Percentiles rank a stretch among this genome's conserved stretches.
phyloP scores from a whole-genome alignment of 2,329 filamentous ascomycete species.

The Lomentospora prolificans region DNA sequence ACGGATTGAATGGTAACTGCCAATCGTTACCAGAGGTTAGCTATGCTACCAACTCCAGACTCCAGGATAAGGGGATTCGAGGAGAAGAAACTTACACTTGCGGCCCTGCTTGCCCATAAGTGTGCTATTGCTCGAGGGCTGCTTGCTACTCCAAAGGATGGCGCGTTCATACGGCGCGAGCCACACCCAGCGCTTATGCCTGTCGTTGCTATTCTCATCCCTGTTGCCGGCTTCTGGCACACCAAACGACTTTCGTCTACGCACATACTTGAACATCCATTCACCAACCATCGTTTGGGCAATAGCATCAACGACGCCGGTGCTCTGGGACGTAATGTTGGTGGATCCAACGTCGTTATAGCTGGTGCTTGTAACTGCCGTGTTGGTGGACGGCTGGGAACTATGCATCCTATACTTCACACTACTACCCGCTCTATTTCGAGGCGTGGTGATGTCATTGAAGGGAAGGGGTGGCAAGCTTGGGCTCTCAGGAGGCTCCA shows the following conservation, averaged over 20 bases:
- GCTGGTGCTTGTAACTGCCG: conserved; percentile 33
- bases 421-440: conserved; percentile 27
- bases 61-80: neutral
- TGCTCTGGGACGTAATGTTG: conserved; percentile 43
- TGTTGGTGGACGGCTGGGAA: conserved; percentile 52
- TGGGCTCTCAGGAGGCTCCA: conserved; percentile 57
- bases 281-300: conserved; percentile 97
- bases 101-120: conserved; percentile 89
- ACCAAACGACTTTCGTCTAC: conserved; percentile 83
- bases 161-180: conserved; percentile 91
- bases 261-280: conserved; percentile 90
- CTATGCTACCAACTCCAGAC: neutral
- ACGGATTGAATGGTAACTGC: conserved; percentile 91
- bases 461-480: conserved; percentile 61
- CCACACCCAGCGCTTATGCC: conserved; percentile 98
- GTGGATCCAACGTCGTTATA: conserved; percentile 28
- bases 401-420: conserved; percentile 37
- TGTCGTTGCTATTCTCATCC: conserved; percentile 63
- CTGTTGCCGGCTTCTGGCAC: conserved; percentile 57
- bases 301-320: conserved; percentile 88
- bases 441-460: conserved; percentile 60
- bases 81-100: conserved; percentile 60
- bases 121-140: conserved; percentile 78
- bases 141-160: conserved; percentile 97
- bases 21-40: neutral